phyloP scores from a whole-genome alignment of 2,329 filamentous ascomycete species.

The Monilinia aucupariae region DNA sequence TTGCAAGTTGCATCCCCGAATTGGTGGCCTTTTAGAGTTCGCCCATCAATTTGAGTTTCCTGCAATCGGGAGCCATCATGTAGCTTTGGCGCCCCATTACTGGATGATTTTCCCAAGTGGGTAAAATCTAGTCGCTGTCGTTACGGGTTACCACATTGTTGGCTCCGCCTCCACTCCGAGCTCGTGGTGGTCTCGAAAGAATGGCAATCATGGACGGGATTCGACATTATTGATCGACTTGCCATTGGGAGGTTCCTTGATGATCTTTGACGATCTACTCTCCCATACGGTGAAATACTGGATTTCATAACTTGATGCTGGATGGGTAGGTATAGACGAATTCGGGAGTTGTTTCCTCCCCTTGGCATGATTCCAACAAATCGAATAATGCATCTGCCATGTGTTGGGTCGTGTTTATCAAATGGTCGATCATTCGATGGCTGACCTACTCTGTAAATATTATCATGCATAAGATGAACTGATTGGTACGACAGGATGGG shows the following conservation, averaged over 20 bases:
- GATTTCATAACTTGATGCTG: too few species aligned
- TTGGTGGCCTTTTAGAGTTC: not conserved
- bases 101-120: slow-evolving; percentile 13
- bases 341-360: too few species aligned
- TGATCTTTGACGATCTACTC: not conserved
- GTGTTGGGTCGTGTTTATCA: too few species aligned
- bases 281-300: too few species aligned
- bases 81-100: not conserved
- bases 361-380: too few species aligned
- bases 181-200: not conserved
- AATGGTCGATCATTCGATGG: too few species aligned
- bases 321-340: not conserved
- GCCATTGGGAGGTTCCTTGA: not conserved
- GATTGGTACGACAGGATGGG: too few species aligned
- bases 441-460: too few species aligned
- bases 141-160: not conserved
- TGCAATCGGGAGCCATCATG: slow-evolving; percentile 4
- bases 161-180: slow-evolving; percentile 1
- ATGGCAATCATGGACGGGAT: slow-evolving; percentile 2
- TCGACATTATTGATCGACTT: not conserved
- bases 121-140: not conserved
- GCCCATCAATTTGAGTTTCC: slow-evolving; percentile 4
- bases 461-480: too few species aligned
- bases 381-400: too few species aligned
- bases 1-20: not conserved